Evolutionary conservation across 2,329 filamentous ascomycete species (phyloP).

Genomic region (Coniochaeta sp.): DNA sequence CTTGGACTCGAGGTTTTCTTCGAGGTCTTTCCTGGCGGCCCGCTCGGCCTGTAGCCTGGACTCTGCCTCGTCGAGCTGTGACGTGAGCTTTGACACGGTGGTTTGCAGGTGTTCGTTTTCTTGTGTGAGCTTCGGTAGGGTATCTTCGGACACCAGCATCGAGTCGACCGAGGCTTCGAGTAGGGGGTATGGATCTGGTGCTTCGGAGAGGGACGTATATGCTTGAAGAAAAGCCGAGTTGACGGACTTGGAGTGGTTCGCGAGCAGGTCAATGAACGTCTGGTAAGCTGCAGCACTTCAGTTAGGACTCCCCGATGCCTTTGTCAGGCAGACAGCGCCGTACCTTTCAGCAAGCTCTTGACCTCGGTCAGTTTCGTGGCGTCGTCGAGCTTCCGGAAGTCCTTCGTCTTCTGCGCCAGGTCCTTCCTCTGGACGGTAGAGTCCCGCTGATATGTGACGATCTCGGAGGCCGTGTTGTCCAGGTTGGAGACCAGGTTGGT

Average conservation of each 20-base stretch:
- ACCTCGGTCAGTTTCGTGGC: constrained; percentile 77
- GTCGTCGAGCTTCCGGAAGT: constrained; percentile 92
- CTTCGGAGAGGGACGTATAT: constrained; percentile 90
- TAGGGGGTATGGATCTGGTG: constrained; percentile 90
- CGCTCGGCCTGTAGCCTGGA: constrained; percentile 73
- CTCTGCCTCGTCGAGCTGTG: constrained; percentile 79
- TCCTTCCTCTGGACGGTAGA: constrained; percentile 96
- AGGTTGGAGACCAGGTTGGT: constrained; percentile 76
- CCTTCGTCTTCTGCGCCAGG: constrained; percentile 97
- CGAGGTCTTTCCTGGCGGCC: constrained; percentile 63
- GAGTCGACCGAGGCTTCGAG: constrained; percentile 95
- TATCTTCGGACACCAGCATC: constrained; percentile 86
- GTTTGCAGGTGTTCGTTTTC: constrained; percentile 86
- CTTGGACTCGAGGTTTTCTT: constrained; percentile 68
- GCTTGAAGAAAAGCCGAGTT: constrained; percentile 89
- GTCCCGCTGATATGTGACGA: constrained; percentile 87
- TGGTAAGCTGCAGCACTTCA: constrained; percentile 69
- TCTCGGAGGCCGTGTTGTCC: constrained; percentile 90
- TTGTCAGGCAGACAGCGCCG: neutral
- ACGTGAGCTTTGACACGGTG: constrained; percentile 66
- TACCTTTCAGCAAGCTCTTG: constrained; percentile 83
- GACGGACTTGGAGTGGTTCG: constrained; percentile 90
- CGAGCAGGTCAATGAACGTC: constrained; percentile 91
- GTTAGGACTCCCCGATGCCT: constrained; percentile 12
- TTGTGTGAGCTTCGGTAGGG: constrained; percentile 76